Conservation (phyloP, 331 rosid genomes). For the Pyracantha coccinea region DNA sequence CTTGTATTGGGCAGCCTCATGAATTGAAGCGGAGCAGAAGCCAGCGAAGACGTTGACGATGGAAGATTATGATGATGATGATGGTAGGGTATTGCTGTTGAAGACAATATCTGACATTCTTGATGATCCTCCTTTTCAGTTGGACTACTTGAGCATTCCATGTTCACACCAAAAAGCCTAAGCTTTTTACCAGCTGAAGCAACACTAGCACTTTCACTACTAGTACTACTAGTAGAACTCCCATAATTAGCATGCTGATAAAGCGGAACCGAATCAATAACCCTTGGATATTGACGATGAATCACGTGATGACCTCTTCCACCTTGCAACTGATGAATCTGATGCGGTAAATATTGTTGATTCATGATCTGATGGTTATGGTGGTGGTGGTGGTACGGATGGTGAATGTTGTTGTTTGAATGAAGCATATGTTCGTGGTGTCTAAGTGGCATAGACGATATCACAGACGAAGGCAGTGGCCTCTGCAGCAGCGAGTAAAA, state of each 20-base stretch:
- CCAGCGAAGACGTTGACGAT: not conserved
- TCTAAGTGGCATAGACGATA: conserved; percentile 17
- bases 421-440: conserved; percentile 23
- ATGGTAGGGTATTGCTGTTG: not conserved
- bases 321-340: not conserved
- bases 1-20: conserved; percentile 20
- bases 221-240: not conserved
- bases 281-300: conserved; percentile 37
- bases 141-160: conserved; percentile 39
- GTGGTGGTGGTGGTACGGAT: conserved; percentile 23
- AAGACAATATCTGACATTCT: conserved; percentile 4
- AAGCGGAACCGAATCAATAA: conserved; percentile 52
- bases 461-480: conserved; percentile 14
- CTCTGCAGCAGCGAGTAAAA: conserved; percentile 30
- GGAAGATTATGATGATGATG: not conserved
- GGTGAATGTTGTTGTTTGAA: conserved; percentile 13
- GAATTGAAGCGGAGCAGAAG: conserved; percentile 14
- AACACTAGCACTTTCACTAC: not conserved
- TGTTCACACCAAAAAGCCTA: conserved; percentile 84
- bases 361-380: not conserved
- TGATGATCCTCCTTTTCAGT: conserved; percentile 18
- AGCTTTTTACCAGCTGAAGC: conserved; percentile 30
- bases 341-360: conserved; percentile 4
- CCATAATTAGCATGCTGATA: not conserved
- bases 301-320: not conserved